Conservation (phyloP, 805 yeast genomes). For the Wickerhamomyces hampshirensis region DNA sequence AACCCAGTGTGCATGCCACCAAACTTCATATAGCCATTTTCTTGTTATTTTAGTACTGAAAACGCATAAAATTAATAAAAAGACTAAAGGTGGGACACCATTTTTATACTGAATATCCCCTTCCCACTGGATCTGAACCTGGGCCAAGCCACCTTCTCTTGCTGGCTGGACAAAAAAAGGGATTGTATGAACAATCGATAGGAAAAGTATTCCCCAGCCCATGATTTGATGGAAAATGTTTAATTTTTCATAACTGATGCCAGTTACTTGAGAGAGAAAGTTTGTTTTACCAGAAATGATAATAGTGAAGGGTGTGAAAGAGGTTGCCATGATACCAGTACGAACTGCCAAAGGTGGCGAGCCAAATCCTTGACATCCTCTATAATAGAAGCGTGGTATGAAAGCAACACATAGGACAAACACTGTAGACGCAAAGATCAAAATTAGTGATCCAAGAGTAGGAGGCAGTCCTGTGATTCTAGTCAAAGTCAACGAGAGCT, state of each 20-base stretch:
- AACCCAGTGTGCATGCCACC: constrained; percentile 50
- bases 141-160: constrained; percentile 43
- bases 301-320: constrained; percentile 45
- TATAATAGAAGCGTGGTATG: constrained; percentile 45
- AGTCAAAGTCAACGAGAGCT: constrained; percentile 28
- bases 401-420: constrained; percentile 31
- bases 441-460: constrained; percentile 31
- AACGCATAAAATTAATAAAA: constrained; percentile 39
- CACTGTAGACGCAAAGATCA: constrained; percentile 29
- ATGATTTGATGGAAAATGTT: constrained; percentile 42
- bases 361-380: constrained; percentile 51
- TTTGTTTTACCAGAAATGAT: constrained; percentile 50
- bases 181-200: constrained; percentile 44
- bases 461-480: constrained; percentile 33
- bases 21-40: constrained; percentile 39
- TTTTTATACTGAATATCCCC: constrained; percentile 25
- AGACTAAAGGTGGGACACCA: constrained; percentile 47
- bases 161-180: constrained; percentile 43
- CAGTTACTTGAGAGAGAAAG: constrained; percentile 43
- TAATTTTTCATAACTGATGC: constrained; percentile 51
- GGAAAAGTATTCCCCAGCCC: constrained; percentile 37
- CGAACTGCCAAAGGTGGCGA: constrained; percentile 55
- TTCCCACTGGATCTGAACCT: constrained; percentile 21
- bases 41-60: constrained; percentile 38
- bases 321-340: constrained; percentile 46